Conservation (phyloP, 306 rosid species). For the Corylus avellana region DNA sequence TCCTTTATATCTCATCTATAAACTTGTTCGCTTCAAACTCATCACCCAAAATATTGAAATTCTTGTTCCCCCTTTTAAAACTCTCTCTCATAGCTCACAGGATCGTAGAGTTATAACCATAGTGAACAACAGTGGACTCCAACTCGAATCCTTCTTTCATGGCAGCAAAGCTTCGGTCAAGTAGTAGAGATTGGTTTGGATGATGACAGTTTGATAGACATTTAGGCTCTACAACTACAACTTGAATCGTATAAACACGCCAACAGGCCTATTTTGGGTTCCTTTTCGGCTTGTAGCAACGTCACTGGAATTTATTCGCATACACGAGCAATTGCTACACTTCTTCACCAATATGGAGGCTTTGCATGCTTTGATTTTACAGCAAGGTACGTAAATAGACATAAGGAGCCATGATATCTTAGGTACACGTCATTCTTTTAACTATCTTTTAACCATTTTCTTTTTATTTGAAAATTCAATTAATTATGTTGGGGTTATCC, state of each 20-base stretch:
- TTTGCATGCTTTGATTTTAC: slow-evolving; percentile 85
- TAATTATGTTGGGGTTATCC: too few species aligned
- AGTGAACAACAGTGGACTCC: not conserved
- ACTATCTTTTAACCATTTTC: too few species aligned
- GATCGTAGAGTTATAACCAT: too few species aligned
- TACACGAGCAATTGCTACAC: slow-evolving; percentile 64
- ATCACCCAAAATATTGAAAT: not conserved
- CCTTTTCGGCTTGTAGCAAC: slow-evolving; percentile 88
- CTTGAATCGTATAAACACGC: slow-evolving; percentile 39
- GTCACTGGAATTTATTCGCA: slow-evolving; percentile 75
- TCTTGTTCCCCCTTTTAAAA: too few species aligned
- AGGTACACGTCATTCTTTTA: too few species aligned
- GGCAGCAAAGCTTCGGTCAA: slow-evolving; percentile 81
- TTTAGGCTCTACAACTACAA: slow-evolving; percentile 45
- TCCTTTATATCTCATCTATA: not conserved
- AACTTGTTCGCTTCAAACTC: not conserved
- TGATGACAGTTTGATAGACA: slow-evolving; percentile 54
- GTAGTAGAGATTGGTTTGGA: slow-evolving; percentile 73
- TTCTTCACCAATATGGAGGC: slow-evolving; percentile 66
- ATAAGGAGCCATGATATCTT: too few species aligned
- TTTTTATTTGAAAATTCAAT: too few species aligned
- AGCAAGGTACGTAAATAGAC: slow-evolving; percentile 48
- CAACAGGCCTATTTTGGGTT: slow-evolving; percentile 70
- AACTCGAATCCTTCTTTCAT: slow-evolving; percentile 52
- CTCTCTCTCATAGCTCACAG: too few species aligned